phyloP scores from a whole-genome alignment of 306 rosid genomes.

The Dryas alaskensis region DNA sequence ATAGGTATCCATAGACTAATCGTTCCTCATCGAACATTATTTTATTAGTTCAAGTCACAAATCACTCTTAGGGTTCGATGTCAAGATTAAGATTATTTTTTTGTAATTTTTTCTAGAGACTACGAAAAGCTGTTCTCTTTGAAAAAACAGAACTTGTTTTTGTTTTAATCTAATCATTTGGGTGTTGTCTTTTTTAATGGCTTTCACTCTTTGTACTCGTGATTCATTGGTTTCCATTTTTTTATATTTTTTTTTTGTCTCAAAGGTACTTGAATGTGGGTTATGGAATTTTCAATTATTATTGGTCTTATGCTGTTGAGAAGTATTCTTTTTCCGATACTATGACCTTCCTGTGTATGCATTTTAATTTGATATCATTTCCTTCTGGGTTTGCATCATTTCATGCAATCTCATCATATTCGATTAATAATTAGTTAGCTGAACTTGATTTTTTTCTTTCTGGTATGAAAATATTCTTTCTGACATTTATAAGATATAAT shows the following conservation, averaged over 20 bases:
- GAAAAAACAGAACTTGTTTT: neutral
- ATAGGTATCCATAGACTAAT: constrained; percentile 32
- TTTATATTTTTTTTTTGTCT: neutral
- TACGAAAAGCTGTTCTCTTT: neutral
- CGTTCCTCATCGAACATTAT: constrained; percentile 17
- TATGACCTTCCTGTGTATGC: constrained; percentile 6
- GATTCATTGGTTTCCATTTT: neutral
- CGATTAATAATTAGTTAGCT: constrained; percentile 17
- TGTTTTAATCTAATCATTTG: neutral
- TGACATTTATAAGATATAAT: constrained; percentile 3
- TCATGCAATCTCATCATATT: constrained; percentile 10
- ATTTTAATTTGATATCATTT: constrained; percentile 2
- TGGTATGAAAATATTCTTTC: neutral
- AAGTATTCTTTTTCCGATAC: constrained; percentile 14
- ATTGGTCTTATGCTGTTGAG: constrained; percentile 6
- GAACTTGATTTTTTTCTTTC: constrained; percentile 5
- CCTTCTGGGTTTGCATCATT: constrained; percentile 13
- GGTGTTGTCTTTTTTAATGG: too few relatives aligned
- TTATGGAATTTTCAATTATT: neutral
- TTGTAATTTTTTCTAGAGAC: neutral
- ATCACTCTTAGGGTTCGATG: constrained; percentile 38
- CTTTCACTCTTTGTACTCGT: neutral
- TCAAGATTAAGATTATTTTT: constrained; percentile 14
- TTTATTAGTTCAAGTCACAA: constrained; percentile 13
- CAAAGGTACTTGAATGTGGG: neutral